Evolutionary conservation across 805 yeast genomes (phyloP).

Genomic region (Saccharomycopsis oosterbeekiorum): DNA sequence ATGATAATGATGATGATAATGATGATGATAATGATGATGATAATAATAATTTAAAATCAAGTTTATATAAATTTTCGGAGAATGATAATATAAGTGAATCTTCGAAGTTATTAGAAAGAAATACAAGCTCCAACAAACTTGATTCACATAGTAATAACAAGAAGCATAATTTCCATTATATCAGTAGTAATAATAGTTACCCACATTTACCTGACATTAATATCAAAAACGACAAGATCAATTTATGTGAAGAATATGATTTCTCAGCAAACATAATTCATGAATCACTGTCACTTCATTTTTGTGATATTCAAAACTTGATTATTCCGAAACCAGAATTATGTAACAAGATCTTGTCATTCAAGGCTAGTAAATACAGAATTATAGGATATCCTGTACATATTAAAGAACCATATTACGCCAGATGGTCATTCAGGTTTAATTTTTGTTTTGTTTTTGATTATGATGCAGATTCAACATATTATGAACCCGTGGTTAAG

Average conservation of each 20-base stretch:
- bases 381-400: constrained; percentile 86
- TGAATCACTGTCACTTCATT: constrained; percentile 31
- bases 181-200: background rate
- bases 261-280: background rate
- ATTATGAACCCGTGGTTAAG: constrained; percentile 77
- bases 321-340: constrained; percentile 89
- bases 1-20: background rate
- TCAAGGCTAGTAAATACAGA: constrained; percentile 59
- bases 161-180: background rate
- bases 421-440: constrained; percentile 87
- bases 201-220: background rate
- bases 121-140: background rate
- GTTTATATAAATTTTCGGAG: background rate
- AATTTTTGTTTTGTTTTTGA: constrained; percentile 89
- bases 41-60: background rate
- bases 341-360: constrained; percentile 71
- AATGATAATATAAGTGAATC: background rate
- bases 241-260: background rate
- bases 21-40: background rate
- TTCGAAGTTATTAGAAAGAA: constrained; percentile 28
- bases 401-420: constrained; percentile 62
- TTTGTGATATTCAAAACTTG: constrained; percentile 80
- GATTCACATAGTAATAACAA: background rate
- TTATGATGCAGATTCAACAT: constrained; percentile 68
- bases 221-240: background rate